Conservation (phyloP, 2,329 filamentous ascomycete species). For the Colletotrichum salicis region DNA sequence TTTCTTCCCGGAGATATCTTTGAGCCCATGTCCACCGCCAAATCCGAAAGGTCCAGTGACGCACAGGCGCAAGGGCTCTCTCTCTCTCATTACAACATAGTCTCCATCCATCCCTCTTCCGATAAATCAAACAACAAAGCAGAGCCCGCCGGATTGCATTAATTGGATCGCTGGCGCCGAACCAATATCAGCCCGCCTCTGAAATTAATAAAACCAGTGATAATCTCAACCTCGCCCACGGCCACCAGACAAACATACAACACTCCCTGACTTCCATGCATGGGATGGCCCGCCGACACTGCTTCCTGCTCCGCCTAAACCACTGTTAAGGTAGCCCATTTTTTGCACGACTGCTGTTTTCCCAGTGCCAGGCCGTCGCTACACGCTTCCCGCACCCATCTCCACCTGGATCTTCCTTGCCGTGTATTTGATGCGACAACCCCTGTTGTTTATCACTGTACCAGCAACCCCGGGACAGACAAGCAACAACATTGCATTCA, state of each 20-base stretch:
- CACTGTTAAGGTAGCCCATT: background rate
- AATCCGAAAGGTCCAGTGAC: constrained; percentile 1
- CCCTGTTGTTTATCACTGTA: constrained; percentile 36
- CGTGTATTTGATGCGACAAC: constrained; percentile 37
- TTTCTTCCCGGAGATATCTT: background rate
- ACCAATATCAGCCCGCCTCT: background rate
- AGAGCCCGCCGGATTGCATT: constrained; percentile 20
- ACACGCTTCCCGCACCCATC: background rate
- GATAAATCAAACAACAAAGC: constrained; percentile 20
- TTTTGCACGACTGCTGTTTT: constrained; percentile 20
- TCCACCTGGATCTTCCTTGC: constrained; percentile 31
- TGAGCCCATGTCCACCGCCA: background rate
- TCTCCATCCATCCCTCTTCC: background rate
- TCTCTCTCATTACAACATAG: background rate
- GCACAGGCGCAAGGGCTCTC: constrained; percentile 15
- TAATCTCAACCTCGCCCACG: background rate
- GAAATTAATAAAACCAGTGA: constrained; percentile 20
- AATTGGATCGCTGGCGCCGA: constrained; percentile 12
- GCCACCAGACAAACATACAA: background rate
- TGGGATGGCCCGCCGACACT: background rate
- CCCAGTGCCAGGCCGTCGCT: background rate
- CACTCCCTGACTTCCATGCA: background rate
- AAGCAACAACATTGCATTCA: constrained; percentile 30
- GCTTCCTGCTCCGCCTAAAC: constrained; percentile 10
- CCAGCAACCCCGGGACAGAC: constrained; percentile 32